These are phyloP conservation scores for Vaccinium myrtillus DNA, from an alignment of 148 eudicot species.

Conservation along the genomic window DNA sequence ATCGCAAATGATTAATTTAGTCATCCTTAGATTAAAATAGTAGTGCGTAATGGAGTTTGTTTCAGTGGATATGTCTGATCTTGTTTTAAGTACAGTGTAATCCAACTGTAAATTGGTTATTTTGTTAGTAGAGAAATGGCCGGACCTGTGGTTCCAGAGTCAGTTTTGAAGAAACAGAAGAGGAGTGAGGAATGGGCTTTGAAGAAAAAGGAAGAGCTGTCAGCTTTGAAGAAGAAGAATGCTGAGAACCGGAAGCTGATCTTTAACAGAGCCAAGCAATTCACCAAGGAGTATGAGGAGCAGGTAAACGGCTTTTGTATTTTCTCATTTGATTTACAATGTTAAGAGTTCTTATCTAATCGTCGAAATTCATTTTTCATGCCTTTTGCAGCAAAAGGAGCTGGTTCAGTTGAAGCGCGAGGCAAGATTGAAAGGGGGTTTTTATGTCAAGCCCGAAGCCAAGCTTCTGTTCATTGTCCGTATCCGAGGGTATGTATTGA, in stretches of 20 bases:
- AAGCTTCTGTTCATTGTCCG: conserved; percentile 68
- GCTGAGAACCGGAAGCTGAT: conserved; percentile 22
- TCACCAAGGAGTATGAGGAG: conserved; percentile 57
- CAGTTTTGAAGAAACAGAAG: conserved; percentile 81
- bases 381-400: conserved; percentile 47
- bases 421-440: conserved; percentile 63
- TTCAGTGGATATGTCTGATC: neutral
- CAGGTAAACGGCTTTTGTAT: conserved; percentile 36
- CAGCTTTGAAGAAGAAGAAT: conserved; percentile 50
- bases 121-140: conserved; percentile 37
- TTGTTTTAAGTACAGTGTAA: neutral
- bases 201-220: conserved; percentile 48
- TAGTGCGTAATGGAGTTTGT: neutral
- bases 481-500: conserved; percentile 51
- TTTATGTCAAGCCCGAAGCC: conserved; percentile 67
- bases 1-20: too few species aligned
- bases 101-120: neutral
- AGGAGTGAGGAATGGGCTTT: conserved; percentile 66
- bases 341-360: neutral
- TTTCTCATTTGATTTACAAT: neutral
- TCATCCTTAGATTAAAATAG: neutral
- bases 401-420: conserved; percentile 56
- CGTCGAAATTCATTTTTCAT: neutral
- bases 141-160: conserved; percentile 68
- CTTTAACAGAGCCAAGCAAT: conserved; percentile 53